Evolutionary conservation across 164 flowering plant species (phyloP).

Genomic region (Kingdonia uniflora): DNA sequence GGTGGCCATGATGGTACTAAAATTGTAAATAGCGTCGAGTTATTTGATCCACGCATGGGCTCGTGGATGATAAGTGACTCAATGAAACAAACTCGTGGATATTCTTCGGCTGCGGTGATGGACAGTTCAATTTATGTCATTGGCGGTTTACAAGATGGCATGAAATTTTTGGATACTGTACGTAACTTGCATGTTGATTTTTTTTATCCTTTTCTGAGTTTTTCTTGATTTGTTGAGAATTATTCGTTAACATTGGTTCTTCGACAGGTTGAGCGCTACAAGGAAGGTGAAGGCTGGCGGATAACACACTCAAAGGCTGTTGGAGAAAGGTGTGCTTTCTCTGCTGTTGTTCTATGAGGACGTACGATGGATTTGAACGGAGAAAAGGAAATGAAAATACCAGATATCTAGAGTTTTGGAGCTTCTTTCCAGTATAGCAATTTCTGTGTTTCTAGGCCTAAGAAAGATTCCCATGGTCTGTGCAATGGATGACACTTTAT

Average conservation of each 20-base stretch:
- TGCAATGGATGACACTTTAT: too few species aligned
- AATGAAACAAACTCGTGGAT: constrained; percentile 63
- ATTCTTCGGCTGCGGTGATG: constrained; percentile 44
- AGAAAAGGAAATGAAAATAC: too few species aligned
- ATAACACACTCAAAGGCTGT: constrained; percentile 21
- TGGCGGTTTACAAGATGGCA: constrained; percentile 42
- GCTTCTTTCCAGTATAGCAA: too few species aligned
- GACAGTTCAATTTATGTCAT: constrained; percentile 40
- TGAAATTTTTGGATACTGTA: constrained; percentile 35
- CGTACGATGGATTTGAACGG: neutral
- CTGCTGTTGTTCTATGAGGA: constrained; percentile 33
- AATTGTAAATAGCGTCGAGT: constrained; percentile 59
- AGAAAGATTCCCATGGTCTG: too few species aligned
- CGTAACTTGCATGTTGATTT: neutral
- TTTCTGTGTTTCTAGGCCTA: too few species aligned
- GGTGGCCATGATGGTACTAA: constrained; percentile 77
- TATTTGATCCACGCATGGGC: constrained; percentile 72
- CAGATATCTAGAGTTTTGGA: too few species aligned
- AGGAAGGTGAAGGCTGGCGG: constrained; percentile 66
- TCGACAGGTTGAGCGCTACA: constrained; percentile 69
- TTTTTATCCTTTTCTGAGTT: neutral
- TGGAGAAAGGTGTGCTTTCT: constrained; percentile 48
- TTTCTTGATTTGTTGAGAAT: too few species aligned
- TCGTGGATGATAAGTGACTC: constrained; percentile 55
- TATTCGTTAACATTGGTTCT: too few species aligned